A percentile compares a stretch with the other conserved stretches of the same genome.
These are phyloP conservation scores for Hypholoma fasciculare DNA, from an alignment of 768 basidiomycete genomes.

Conservation along the genomic window DNA sequence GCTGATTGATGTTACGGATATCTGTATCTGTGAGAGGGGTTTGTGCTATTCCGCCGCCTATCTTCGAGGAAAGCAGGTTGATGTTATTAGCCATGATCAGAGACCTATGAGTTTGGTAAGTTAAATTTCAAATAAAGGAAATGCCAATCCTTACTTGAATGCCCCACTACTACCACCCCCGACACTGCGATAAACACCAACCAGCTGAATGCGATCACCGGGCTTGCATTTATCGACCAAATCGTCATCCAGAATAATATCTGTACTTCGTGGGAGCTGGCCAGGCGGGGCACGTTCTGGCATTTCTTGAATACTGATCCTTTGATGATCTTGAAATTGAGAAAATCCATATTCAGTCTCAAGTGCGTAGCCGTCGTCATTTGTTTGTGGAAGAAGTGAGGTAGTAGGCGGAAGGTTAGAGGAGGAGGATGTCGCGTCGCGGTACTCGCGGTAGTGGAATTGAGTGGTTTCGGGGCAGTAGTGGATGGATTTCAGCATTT, in stretches of 20 bases:
- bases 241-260: slow-evolving; percentile 95
- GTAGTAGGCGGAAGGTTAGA: slow-evolving; percentile 86
- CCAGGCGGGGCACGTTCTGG: slow-evolving; percentile 98
- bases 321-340: slow-evolving; percentile 94
- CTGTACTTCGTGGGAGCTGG: slow-evolving; percentile 93
- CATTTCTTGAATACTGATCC: slow-evolving; percentile 99
- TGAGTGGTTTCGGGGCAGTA: slow-evolving; percentile 86
- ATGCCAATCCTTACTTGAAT: slow-evolving; percentile 73
- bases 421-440: slow-evolving; percentile 87
- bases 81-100: slow-evolving; percentile 94
- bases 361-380: slow-evolving; percentile 85
- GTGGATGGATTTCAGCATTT: slow-evolving; percentile 97
- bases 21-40: slow-evolving; percentile 90
- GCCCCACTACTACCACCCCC: slow-evolving; percentile 89
- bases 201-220: slow-evolving; percentile 95
- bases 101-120: slow-evolving; percentile 53
- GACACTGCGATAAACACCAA: slow-evolving; percentile 91
- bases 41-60: slow-evolving; percentile 93
- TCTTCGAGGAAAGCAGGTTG: slow-evolving; percentile 91
- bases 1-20: slow-evolving; percentile 94
- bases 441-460: slow-evolving; percentile 89
- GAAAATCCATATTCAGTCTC: slow-evolving; percentile 93
- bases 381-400: slow-evolving; percentile 85
- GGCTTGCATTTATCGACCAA: slow-evolving; percentile 97
- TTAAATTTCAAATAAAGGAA: slow-evolving; percentile 10